Evolutionary conservation across 441 rosid species (phyloP).

Genomic region (Erodium moschatum): DNA sequence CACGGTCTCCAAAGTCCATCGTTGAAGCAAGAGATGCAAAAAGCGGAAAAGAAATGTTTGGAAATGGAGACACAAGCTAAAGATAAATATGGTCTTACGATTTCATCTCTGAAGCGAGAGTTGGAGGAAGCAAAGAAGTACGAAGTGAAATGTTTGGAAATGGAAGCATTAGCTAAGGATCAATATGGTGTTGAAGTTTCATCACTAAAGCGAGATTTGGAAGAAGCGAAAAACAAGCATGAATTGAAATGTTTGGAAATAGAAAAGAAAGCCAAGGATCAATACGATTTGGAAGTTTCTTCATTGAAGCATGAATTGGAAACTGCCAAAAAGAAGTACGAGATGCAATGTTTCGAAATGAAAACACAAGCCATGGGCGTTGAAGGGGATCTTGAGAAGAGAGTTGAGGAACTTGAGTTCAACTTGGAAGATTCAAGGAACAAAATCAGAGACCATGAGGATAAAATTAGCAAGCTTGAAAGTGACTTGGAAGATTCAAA

Average conservation of each 20-base stretch:
- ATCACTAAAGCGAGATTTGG: background rate
- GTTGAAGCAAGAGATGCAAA: background rate
- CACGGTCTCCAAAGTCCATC: background rate
- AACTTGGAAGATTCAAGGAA: conserved; percentile 2
- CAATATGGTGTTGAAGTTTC: background rate
- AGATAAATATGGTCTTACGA: background rate
- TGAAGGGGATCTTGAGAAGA: conserved; percentile 41
- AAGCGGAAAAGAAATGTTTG: conserved; percentile 34
- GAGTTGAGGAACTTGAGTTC: conserved; percentile 46
- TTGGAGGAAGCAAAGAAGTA: background rate
- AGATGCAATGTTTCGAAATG: background rate
- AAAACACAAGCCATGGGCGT: conserved; percentile 13
- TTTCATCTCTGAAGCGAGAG: background rate
- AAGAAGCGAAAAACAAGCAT: background rate
- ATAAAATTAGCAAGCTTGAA: background rate
- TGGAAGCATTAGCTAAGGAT: conserved; percentile 4
- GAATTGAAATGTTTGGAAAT: conserved; percentile 3
- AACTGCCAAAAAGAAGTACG: background rate
- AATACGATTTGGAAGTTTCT: background rate
- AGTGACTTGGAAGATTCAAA: conserved; percentile 37
- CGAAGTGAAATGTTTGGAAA: background rate
- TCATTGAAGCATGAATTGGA: background rate
- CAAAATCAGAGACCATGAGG: background rate
- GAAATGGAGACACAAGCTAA: conserved; percentile 45
- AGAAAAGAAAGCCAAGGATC: background rate